These are phyloP conservation scores for Eucalyptus dawsonii DNA, from an alignment of 345 rosid genomes.

Conservation along the genomic window DNA sequence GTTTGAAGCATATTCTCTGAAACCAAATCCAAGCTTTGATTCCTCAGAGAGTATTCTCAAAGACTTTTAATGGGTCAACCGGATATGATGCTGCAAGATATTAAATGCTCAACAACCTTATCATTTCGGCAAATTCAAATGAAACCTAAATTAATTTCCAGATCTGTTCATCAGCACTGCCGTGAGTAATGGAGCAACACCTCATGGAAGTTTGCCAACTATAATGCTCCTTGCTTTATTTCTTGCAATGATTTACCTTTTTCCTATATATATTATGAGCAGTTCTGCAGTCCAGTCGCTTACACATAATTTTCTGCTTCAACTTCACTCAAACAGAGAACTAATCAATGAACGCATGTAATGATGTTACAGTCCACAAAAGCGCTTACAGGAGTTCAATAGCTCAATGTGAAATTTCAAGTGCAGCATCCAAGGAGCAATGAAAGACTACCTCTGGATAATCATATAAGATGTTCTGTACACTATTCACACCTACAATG, in stretches of 20 bases:
- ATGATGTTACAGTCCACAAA: not conserved
- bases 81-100: not conserved
- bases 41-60: not conserved
- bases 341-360: not conserved
- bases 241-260: not conserved
- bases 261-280: not conserved
- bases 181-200: not conserved
- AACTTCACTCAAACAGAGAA: not conserved
- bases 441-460: not conserved
- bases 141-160: not conserved
- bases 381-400: not conserved
- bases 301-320: not conserved
- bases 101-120: not conserved
- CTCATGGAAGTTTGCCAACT: not conserved
- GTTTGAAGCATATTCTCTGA: not conserved
- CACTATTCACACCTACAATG: constrained; percentile 1
- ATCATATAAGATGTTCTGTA: not conserved
- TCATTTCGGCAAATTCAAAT: not conserved
- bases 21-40: not conserved
- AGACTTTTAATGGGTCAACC: not conserved
- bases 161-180: not conserved
- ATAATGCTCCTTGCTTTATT: not conserved
- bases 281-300: not conserved
- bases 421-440: not conserved
- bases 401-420: not conserved